A percentile compares a stretch with the other conserved stretches of the same genome.
These are phyloP conservation scores for Thyridium curvatum DNA, from an alignment of 2,329 filamentous ascomycete genomes.

Conservation along the genomic window DNA sequence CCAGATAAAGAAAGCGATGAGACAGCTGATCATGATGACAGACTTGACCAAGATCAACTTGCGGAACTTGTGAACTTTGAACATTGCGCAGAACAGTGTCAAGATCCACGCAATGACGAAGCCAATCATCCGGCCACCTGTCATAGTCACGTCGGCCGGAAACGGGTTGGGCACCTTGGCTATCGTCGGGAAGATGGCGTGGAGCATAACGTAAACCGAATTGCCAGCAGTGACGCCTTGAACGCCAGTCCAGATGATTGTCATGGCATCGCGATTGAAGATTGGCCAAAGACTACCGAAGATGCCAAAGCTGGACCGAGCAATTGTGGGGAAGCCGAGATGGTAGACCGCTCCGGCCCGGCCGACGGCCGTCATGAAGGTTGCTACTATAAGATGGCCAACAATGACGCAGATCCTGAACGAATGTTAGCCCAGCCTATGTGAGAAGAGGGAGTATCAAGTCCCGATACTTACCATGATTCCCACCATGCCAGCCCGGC, in stretches of 20 bases:
- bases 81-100: no score
- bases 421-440: neutral
- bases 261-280: neutral
- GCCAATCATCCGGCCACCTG: no score
- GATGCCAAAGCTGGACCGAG: constrained; percentile 8
- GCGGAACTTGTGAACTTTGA: no score
- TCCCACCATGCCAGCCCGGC: neutral
- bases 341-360: constrained; percentile 8
- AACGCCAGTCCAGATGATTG: constrained; percentile 1
- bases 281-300: constrained; percentile 1
- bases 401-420: neutral
- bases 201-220: constrained; percentile 19
- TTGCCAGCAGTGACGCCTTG: constrained; percentile 13
- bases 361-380: constrained; percentile 1
- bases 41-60: no score
- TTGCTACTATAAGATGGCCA: neutral
- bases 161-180: constrained; percentile 24
- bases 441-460: no score
- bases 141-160: no score
- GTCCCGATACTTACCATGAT: neutral
- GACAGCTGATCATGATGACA: no score
- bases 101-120: no score
- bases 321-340: constrained; percentile 8
- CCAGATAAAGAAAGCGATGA: no score
- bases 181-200: constrained; percentile 33